A percentile compares a stretch with the other conserved stretches of the same genome.
These are phyloP conservation scores for Pseudomassariella vexata DNA, from an alignment of 2,329 filamentous ascomycete species.

Conservation along the genomic window DNA sequence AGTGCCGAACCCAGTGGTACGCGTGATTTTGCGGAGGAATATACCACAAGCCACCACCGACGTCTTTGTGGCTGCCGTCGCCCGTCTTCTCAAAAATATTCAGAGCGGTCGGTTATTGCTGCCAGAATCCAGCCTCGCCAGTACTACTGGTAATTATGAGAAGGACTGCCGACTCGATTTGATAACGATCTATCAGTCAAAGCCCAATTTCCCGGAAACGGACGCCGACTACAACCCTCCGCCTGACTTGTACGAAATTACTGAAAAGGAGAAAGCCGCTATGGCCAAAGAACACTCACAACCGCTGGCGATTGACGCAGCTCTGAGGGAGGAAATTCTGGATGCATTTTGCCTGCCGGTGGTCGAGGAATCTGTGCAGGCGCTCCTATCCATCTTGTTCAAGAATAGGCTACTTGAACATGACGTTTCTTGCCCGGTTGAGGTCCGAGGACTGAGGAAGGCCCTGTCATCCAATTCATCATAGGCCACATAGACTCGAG, in stretches of 20 bases:
- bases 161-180: slow-evolving; percentile 18
- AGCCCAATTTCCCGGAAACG: too few relatives aligned
- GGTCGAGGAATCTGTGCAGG: slow-evolving; percentile 1
- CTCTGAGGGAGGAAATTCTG: background rate
- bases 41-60: background rate
- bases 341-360: slow-evolving; percentile 2
- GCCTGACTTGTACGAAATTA: too few relatives aligned
- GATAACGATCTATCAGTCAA: slow-evolving; percentile 12
- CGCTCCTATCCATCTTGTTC: background rate
- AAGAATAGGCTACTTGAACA: too few relatives aligned
- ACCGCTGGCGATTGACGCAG: background rate
- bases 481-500: too few relatives aligned
- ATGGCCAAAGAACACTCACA: slow-evolving; percentile 2
- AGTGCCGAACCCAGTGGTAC: too few relatives aligned
- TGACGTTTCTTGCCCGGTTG: too few relatives aligned
- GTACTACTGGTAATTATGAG: slow-evolving; percentile 3
- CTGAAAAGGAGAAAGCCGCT: too few relatives aligned
- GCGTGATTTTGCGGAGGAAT: too few relatives aligned
- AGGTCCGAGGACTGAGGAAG: too few relatives aligned
- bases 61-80: background rate
- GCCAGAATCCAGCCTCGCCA: slow-evolving; percentile 5
- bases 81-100: background rate
- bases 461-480: too few relatives aligned
- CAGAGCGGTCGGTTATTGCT: background rate
- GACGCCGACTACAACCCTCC: too few relatives aligned